Conservation (phyloP, 2,329 filamentous ascomycete species). For the Aspergillus ochraceoroseus region DNA sequence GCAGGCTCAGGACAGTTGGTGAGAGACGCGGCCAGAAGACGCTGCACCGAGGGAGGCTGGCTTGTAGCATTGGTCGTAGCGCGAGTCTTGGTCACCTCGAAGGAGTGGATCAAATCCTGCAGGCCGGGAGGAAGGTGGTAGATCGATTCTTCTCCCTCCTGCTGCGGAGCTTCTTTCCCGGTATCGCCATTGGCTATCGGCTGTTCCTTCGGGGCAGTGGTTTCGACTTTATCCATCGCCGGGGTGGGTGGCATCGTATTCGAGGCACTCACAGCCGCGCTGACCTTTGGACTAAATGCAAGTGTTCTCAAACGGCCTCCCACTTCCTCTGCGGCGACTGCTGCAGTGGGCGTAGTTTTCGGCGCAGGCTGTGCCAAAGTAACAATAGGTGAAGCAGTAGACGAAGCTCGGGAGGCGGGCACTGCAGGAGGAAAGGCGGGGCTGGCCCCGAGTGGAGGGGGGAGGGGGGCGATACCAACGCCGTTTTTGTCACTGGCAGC, state of each 20-base stretch:
- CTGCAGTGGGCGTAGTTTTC: slow-evolving; percentile 36
- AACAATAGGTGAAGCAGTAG: slow-evolving; percentile 55
- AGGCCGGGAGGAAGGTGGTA: slow-evolving; percentile 87
- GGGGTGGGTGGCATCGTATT: slow-evolving; percentile 46
- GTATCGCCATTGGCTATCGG: slow-evolving; percentile 47
- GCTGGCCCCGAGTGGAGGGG: slow-evolving; percentile 70
- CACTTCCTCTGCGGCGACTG: slow-evolving; percentile 41
- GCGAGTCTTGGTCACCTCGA: slow-evolving; percentile 73
- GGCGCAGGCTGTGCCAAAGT: slow-evolving; percentile 48
- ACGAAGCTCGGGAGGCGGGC: slow-evolving; percentile 51
- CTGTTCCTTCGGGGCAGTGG: slow-evolving; percentile 38
- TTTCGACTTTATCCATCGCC: slow-evolving; percentile 46
- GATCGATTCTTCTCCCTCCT: slow-evolving; percentile 65
- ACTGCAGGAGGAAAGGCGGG: slow-evolving; percentile 48
- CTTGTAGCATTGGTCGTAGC: slow-evolving; percentile 47
- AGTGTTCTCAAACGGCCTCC: slow-evolving; percentile 50
- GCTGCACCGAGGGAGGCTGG: slow-evolving; percentile 62
- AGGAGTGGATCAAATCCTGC: slow-evolving; percentile 85
- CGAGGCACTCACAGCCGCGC: slow-evolving; percentile 37
- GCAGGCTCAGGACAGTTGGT: slow-evolving; percentile 65
- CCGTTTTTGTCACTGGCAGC: slow-evolving; percentile 83
- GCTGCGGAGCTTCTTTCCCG: slow-evolving; percentile 32
- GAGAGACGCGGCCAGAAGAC: slow-evolving; percentile 71
- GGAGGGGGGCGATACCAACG: slow-evolving; percentile 87
- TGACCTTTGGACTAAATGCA: slow-evolving; percentile 44